phyloP scores from a whole-genome alignment of 179 eudicot species.

The Actinidia arguta region DNA sequence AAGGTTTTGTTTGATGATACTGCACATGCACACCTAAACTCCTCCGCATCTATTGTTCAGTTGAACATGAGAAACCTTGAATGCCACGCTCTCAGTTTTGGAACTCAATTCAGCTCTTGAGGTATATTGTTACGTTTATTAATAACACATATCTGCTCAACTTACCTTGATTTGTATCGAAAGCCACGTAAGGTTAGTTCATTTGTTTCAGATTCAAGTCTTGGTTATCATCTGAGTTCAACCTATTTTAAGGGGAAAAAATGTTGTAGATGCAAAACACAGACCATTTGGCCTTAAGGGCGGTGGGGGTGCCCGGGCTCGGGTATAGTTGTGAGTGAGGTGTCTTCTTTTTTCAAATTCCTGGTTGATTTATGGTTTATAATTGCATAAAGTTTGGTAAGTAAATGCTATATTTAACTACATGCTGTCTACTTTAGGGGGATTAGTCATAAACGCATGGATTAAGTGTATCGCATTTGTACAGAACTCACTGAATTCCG shows the following conservation, averaged over 20 bases:
- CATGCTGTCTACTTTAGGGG: not conserved
- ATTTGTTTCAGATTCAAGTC: conserved; percentile 6
- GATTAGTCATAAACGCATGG: not conserved
- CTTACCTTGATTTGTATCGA: not conserved
- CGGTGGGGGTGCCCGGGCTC: no score
- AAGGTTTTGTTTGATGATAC: conserved; percentile 9
- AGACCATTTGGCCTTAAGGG: not conserved
- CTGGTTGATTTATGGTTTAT: not conserved
- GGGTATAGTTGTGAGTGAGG: not conserved
- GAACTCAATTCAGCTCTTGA: conserved; percentile 60
- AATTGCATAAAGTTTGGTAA: not conserved
- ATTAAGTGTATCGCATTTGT: not conserved
- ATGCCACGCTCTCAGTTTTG: conserved; percentile 86
- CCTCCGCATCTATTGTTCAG: conserved; percentile 46
- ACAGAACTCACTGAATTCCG: not conserved
- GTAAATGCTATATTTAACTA: no score
- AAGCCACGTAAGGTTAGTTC: not conserved
- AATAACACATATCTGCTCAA: not conserved
- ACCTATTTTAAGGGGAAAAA: not conserved
- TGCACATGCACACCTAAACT: conserved; percentile 20
- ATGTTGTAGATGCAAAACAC: not conserved
- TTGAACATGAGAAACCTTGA: conserved; percentile 89
- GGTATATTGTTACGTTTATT: conserved; percentile 23
- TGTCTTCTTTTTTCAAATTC: not conserved
- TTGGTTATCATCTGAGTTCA: not conserved